A percentile compares a stretch with the other conserved stretches of the same genome.
Conservation (phyloP, 1,139 yeast species). For the Taphrina deformans region DNA sequence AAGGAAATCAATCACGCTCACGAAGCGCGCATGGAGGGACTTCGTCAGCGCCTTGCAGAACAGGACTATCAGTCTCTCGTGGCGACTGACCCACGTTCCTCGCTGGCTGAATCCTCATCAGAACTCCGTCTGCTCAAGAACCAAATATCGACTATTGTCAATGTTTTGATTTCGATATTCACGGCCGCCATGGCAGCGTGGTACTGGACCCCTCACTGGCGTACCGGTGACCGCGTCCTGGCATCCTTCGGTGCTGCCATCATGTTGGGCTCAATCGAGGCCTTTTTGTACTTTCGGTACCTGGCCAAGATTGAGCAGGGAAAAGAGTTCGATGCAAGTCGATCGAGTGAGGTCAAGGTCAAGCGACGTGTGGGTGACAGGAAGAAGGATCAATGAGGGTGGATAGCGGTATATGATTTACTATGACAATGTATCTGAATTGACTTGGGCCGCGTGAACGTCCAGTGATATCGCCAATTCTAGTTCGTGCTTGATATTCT, state of each 20-base stretch:
- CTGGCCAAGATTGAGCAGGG: slow-evolving; percentile 19
- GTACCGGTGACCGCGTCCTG: not conserved
- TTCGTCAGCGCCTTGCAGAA: slow-evolving; percentile 1
- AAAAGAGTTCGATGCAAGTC: not conserved
- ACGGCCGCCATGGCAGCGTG: slow-evolving; percentile 34
- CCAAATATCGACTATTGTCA: slow-evolving; percentile 24
- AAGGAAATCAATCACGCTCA: slow-evolving; percentile 1
- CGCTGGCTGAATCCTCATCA: slow-evolving; percentile 14
- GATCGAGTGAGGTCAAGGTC: not conserved
- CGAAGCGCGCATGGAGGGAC: slow-evolving; percentile 3
- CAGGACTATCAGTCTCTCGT: slow-evolving; percentile 5
- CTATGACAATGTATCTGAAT: not conserved
- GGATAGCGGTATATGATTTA: not conserved
- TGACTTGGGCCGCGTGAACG: not conserved
- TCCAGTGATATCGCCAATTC: not conserved
- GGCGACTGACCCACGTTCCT: not conserved
- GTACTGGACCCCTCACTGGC: slow-evolving; percentile 25
- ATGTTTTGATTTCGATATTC: slow-evolving; percentile 21
- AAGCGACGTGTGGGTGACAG: not conserved
- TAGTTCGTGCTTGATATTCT: not conserved
- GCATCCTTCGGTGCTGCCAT: slow-evolving; percentile 16
- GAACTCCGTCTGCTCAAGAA: slow-evolving; percentile 15
- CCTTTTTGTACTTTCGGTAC: slow-evolving; percentile 24
- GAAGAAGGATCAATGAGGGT: not conserved
- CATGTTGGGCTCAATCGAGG: slow-evolving; percentile 12